Conservation (phyloP, 2,329 filamentous ascomycete species). For the Pseudonectria buxi region DNA sequence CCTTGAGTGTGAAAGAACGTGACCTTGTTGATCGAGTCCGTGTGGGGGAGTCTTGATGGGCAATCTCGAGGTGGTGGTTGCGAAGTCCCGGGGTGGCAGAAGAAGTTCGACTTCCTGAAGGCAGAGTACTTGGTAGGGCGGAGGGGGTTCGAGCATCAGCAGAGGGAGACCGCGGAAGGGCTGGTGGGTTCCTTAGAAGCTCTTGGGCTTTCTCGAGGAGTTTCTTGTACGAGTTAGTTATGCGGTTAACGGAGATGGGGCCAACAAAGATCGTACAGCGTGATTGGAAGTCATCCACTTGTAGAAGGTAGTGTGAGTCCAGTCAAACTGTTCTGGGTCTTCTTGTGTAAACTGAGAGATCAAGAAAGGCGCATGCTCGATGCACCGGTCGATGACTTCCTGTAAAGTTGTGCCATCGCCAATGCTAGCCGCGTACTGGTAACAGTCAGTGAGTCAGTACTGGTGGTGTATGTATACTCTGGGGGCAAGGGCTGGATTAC, state of each 20-base stretch:
- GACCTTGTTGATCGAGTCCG: conserved; percentile 12
- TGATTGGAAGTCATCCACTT: conserved; percentile 39
- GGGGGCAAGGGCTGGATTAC: conserved; percentile 12
- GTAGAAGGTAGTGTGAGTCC: conserved; percentile 41
- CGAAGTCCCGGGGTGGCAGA: conserved; percentile 7
- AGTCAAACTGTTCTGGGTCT: conserved; percentile 26
- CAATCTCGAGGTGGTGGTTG: conserved; percentile 9
- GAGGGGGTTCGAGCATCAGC: conserved; percentile 7
- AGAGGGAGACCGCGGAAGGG: conserved; percentile 11
- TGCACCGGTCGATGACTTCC: conserved; percentile 41
- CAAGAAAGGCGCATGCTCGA: conserved; percentile 45
- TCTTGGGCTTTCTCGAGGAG: conserved; percentile 17
- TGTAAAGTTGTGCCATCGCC: conserved; percentile 47
- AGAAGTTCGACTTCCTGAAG: conserved; percentile 17
- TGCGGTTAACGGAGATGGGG: neutral
- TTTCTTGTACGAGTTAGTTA: conserved; percentile 15
- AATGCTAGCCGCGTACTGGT: conserved; percentile 42
- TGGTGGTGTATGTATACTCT: neutral
- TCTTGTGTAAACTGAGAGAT: conserved; percentile 44
- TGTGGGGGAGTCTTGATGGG: conserved; percentile 6
- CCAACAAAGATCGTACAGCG: conserved; percentile 27
- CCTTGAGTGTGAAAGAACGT: conserved; percentile 7
- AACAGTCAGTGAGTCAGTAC: conserved; percentile 2
- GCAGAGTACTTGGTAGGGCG: conserved; percentile 4
- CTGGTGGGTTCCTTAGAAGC: conserved; percentile 15